These are phyloP conservation scores for Hypoxylon lienhwacheense DNA, from an alignment of 495 filamentous ascomycete species.

Conservation along the genomic window DNA sequence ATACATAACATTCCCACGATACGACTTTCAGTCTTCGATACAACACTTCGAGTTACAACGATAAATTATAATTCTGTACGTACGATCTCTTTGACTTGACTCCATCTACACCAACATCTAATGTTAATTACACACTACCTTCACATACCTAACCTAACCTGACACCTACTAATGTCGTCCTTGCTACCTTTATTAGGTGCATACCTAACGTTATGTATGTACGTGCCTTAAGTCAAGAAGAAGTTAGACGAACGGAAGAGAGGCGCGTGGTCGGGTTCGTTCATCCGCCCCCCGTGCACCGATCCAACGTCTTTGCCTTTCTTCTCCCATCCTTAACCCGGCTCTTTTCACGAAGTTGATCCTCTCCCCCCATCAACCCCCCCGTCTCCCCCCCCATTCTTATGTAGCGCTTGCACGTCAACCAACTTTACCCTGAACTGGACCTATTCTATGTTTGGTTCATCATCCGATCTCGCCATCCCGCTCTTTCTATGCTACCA, in stretches of 20 bases:
- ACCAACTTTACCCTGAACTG: not conserved
- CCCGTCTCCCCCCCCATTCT: not conserved
- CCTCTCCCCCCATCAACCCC: not conserved
- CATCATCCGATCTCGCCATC: not conserved
- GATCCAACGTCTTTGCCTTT: not conserved
- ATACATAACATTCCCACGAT: conserved; percentile 6
- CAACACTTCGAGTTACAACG: conserved; percentile 6
- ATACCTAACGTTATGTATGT: conserved; percentile 28
- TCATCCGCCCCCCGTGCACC: conserved; percentile 3
- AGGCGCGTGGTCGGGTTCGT: conserved; percentile 24
- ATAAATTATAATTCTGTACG: conserved; percentile 30
- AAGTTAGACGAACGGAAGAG: conserved; percentile 1
- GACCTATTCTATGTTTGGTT: not conserved
- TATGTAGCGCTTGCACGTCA: not conserved
- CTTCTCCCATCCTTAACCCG: not conserved
- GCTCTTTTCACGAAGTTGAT: not conserved
- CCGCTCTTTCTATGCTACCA: not conserved
- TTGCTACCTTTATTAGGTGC: no score
- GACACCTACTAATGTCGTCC: no score
- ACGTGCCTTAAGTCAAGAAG: conserved; percentile 29
- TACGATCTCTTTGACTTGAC: no score
- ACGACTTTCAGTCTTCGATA: conserved; percentile 5
- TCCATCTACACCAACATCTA: no score
- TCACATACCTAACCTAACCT: no score
- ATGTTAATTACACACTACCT: no score